A percentile compares a stretch with the other conserved stretches of the same genome.
These are phyloP conservation scores for Rhytidiadelphus loreus DNA, from an alignment of 225 moss, liverwort and hornwort genomes.

Conservation along the genomic window DNA sequence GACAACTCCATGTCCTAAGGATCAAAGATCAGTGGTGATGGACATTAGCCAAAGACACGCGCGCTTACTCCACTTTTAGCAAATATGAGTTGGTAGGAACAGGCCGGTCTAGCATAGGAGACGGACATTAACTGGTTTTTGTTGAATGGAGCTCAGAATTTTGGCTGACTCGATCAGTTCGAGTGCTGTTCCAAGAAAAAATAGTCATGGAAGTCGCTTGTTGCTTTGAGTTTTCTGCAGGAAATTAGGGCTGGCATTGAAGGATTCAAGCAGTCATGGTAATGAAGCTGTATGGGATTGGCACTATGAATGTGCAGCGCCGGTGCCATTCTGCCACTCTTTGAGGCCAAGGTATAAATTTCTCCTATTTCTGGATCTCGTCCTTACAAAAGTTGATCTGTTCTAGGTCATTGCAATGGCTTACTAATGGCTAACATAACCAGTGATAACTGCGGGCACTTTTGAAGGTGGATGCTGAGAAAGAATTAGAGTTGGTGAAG, in stretches of 20 bases:
- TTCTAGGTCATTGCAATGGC: neutral
- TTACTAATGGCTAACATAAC: no score
- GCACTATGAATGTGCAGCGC: neutral
- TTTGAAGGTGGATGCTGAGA: neutral
- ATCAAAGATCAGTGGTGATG: neutral
- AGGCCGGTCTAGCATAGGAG: neutral
- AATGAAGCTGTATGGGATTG: neutral
- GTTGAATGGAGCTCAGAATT: neutral
- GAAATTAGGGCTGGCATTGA: neutral
- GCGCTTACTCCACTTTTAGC: neutral
- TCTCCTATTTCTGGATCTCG: neutral
- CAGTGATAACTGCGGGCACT: neutral
- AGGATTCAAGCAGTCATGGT: neutral
- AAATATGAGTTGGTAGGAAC: neutral
- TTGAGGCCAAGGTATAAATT: neutral
- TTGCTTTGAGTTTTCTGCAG: neutral
- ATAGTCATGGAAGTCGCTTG: neutral
- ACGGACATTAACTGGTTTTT: neutral
- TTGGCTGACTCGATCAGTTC: neutral
- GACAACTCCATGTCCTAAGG: neutral
- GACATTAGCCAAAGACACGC: neutral
- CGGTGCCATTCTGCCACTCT: neutral
- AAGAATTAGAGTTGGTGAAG: neutral
- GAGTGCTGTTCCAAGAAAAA: neutral
- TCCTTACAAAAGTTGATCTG: no score